Conservation (phyloP, 768 basidiomycete genomes). For the Lactarius sanguifluus region DNA sequence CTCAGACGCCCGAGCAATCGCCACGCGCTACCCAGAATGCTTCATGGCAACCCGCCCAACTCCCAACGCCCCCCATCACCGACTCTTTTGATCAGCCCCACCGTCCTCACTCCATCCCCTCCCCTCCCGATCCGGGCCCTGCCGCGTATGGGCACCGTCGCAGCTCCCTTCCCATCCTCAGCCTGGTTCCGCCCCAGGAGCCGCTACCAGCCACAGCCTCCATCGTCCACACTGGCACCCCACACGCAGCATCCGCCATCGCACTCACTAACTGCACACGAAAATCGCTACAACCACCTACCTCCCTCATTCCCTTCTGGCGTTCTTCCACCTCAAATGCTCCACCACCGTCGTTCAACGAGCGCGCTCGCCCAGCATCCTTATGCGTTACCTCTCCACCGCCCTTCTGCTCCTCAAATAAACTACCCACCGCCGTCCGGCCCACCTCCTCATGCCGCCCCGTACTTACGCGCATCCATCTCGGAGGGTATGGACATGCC, state of each 20-base stretch:
- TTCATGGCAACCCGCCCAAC: constrained; percentile 23
- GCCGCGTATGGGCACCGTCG: constrained; percentile 24
- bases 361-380: constrained; percentile 23
- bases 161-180: constrained; percentile 24
- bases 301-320: constrained; percentile 20
- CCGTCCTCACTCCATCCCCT: constrained; percentile 6
- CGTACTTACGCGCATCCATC: constrained; percentile 25
- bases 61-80: constrained; percentile 2
- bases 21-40: constrained; percentile 12
- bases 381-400: constrained; percentile 15
- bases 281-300: constrained; percentile 2
- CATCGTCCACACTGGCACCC: constrained; percentile 1
- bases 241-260: neutral
- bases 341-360: constrained; percentile 26
- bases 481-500: constrained; percentile 27
- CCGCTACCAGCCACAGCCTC: constrained; percentile 1
- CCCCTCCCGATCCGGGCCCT: constrained; percentile 14
- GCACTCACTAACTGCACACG: constrained; percentile 2
- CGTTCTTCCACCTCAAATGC: constrained; percentile 16
- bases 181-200: constrained; percentile 24
- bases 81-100: constrained; percentile 16
- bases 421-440: constrained; percentile 22
- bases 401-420: constrained; percentile 8
- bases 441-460: constrained; percentile 20
- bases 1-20: constrained; percentile 27